Evolutionary conservation across 129 eudicot species (phyloP).

Genomic region (Lactuca sativa): DNA sequence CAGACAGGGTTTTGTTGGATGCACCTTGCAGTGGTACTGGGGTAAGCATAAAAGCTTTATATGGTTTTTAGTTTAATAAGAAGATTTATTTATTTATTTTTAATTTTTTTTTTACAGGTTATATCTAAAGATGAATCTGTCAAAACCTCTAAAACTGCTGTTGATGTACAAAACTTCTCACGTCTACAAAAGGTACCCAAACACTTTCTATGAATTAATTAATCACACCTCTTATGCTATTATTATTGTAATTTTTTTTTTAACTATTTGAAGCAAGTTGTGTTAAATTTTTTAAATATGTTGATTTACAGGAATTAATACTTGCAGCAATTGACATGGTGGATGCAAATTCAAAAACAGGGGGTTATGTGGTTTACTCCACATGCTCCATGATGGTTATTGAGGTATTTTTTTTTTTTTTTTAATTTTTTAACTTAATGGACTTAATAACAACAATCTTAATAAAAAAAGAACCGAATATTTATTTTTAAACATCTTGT

Average conservation of each 20-base stretch:
- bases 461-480: not conserved
- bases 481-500: not conserved
- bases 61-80: too few species aligned
- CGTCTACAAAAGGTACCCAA: constrained; percentile 79
- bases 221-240: too few species aligned
- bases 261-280: too few species aligned
- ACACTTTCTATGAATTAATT: too few species aligned
- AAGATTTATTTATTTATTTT: too few species aligned
- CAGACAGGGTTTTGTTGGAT: constrained; percentile 89
- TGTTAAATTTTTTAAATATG: too few species aligned
- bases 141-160: constrained; percentile 77
- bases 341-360: constrained; percentile 95
- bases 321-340: constrained; percentile 97
- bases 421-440: too few species aligned
- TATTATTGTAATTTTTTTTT: too few species aligned
- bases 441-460: too few species aligned
- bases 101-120: constrained; percentile 45
- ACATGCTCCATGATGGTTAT: constrained; percentile 96
- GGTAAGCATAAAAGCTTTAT: constrained; percentile 40
- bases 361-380: constrained; percentile 93
- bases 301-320: constrained; percentile 62
- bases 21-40: constrained; percentile 99
- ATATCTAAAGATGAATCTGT: constrained; percentile 97
- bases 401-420: constrained; percentile 41
- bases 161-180: constrained; percentile 78